A percentile compares a stretch with the other conserved stretches of the same genome.
phyloP scores from a whole-genome alignment of 768 basidiomycete genomes.

The Daedalea quercina region DNA sequence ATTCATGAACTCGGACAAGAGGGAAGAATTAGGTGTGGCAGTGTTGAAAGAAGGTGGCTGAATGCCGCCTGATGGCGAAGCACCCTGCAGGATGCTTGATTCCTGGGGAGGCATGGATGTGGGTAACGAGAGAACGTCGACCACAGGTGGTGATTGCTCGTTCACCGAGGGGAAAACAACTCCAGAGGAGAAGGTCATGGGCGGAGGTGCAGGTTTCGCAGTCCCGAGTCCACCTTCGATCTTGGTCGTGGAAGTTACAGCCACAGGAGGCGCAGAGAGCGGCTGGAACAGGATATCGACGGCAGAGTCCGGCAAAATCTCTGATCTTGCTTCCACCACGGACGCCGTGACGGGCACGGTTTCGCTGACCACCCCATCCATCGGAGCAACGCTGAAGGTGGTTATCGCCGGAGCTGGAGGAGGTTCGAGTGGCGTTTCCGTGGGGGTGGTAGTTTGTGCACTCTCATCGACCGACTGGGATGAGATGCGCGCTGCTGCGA shows the following conservation, averaged over 20 bases:
- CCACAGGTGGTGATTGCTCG: neutral
- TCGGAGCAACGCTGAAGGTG: neutral
- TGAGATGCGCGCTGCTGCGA: neutral
- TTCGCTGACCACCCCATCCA: neutral
- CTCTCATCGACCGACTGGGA: neutral
- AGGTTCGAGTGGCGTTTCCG: neutral
- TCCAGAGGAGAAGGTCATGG: neutral
- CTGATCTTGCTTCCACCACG: neutral
- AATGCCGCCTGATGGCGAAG: neutral
- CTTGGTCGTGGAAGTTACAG: neutral
- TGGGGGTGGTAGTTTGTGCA: neutral
- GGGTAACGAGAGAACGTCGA: neutral
- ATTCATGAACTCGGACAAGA: slow-evolving; percentile 26
- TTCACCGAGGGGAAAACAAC: neutral
- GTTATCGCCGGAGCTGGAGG: neutral
- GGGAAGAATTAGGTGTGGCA: neutral
- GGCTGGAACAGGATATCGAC: neutral
- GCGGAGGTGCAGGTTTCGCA: neutral
- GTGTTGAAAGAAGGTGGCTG: neutral
- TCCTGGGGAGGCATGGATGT: neutral
- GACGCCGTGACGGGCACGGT: neutral
- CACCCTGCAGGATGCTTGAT: neutral
- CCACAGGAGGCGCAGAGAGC: neutral
- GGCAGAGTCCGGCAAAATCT: neutral
- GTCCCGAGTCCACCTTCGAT: neutral